These are phyloP conservation scores for Abrus pulchellus DNA, from an alignment of 306 rosid species.

Conservation along the genomic window DNA sequence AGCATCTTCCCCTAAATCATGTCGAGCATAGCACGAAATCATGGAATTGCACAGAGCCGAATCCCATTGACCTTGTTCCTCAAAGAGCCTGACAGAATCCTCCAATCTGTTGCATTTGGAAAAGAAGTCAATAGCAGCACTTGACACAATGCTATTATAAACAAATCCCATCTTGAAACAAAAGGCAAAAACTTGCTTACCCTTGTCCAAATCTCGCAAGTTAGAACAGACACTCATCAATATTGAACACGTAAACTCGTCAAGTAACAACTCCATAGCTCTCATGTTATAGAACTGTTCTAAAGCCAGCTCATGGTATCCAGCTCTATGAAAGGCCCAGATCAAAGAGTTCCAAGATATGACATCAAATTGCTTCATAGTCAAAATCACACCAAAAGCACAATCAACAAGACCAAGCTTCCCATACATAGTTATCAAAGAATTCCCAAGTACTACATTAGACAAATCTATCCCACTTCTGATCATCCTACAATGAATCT, in stretches of 20 bases:
- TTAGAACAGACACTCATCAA: slow-evolving; percentile 72
- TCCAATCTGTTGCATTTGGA: slow-evolving; percentile 90
- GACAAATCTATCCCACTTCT: slow-evolving; percentile 59
- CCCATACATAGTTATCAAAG: slow-evolving; percentile 83
- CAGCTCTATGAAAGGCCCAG: slow-evolving; percentile 71
- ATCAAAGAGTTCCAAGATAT: slow-evolving; percentile 89
- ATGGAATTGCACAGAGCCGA: slow-evolving; percentile 74
- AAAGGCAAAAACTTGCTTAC: slow-evolving; percentile 77
- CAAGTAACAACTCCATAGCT: slow-evolving; percentile 57
- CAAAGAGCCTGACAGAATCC: slow-evolving; percentile 69
- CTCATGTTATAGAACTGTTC: slow-evolving; percentile 68
- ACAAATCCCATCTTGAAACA: slow-evolving; percentile 80
- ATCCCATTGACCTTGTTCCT: slow-evolving; percentile 67
- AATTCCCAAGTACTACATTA: slow-evolving; percentile 77
- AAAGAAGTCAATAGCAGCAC: slow-evolving; percentile 88
- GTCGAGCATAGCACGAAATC: slow-evolving; percentile 79
- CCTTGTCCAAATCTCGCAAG: slow-evolving; percentile 73
- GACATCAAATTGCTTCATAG: slow-evolving; percentile 70
- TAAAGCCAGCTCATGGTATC: slow-evolving; percentile 64
- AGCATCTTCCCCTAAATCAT: slow-evolving; percentile 64
- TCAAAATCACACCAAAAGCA: slow-evolving; percentile 63
- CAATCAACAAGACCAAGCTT: slow-evolving; percentile 67
- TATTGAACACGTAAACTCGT: slow-evolving; percentile 73
- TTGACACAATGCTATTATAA: slow-evolving; percentile 73
- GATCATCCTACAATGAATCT: slow-evolving; percentile 75